Base-by-base conservation (phyloP, 768 basidiomycete genomes). In the Mycena haematopus region DNA sequence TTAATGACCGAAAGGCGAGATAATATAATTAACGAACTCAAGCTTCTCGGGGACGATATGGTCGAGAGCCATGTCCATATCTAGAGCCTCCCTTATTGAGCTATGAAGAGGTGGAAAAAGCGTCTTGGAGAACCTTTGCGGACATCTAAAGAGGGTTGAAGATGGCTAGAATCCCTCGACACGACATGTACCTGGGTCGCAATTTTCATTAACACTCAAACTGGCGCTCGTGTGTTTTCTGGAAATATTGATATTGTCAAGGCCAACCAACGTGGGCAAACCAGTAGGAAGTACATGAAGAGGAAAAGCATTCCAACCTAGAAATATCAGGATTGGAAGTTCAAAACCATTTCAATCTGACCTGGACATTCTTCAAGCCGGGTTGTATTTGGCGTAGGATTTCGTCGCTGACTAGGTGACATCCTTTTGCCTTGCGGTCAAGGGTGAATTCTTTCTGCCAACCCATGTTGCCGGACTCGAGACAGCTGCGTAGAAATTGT, bases 31-130 rank as follows among this genome's bases (percentile, higher is more conserved):
- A 9, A 53, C 62, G 38, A 13, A 96, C 54, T 85, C 76, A 15
- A 96, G 78, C 15, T 72, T 81, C 72, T 97, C 95, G 0, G 95
- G 95, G 0, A 98, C 93, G 61, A 97, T 87, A 31, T 77, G 82
- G 75, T 97, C 95, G 21, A 97, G 78, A 5, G 93, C 92, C 93
- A 96, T 96, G 69, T 93, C 88, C 95, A 97, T 96, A 72, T 97
- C 95, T 92, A 62, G 38, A 49, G 19, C 21, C 19, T 17, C 31
- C 29, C 33, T 17, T 27, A 38, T 0, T 38, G n/a, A 19, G 5
- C 38, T 27, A 31, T 57, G 61, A 17, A 33, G 15, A 46, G 19
- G 21, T 13, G 50, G 52, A 38, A 49, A 6, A 15, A 49, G 22
- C 52, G 10, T 31, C 10, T 59, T 35, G n/a, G 57, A 56, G 33